A percentile compares a stretch with the other conserved stretches of the same genome.
These are phyloP conservation scores for Yueomyces sp. DNA, from an alignment of 1,139 yeast species.

Conservation along the genomic window DNA sequence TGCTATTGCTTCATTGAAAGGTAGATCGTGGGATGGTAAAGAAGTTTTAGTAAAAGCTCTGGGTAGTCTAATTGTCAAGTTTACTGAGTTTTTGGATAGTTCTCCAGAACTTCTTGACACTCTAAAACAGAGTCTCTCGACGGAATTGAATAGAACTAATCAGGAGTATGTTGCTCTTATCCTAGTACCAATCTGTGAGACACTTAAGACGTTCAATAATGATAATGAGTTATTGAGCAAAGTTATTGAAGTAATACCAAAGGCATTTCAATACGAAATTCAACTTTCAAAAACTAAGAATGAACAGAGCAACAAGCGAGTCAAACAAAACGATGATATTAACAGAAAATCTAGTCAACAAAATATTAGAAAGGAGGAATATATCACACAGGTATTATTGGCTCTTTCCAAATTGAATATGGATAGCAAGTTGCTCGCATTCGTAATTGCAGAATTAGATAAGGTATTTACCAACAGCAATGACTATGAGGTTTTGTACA, in stretches of 20 bases:
- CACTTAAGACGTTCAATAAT: constrained; percentile 33
- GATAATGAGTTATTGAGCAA: constrained; percentile 3
- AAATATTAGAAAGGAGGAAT: constrained; percentile 30
- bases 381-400: constrained; percentile 24
- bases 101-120: constrained; percentile 24
- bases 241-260: constrained; percentile 21
- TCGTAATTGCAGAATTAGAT: constrained; percentile 12
- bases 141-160: constrained; percentile 61
- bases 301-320: constrained; percentile 11
- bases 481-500: constrained; percentile 25
- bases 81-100: constrained; percentile 23
- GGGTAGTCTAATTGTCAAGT: constrained; percentile 42
- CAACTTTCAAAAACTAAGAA: constrained; percentile 2
- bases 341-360: constrained; percentile 25
- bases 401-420: constrained; percentile 15
- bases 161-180: constrained; percentile 47
- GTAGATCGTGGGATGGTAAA: constrained; percentile 85
- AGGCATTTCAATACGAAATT: constrained; percentile 10
- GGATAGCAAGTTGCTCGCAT: constrained; percentile 10
- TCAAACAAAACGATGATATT: constrained; percentile 15
- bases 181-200: constrained; percentile 38
- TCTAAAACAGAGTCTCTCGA: constrained; percentile 34
- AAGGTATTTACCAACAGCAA: constrained; percentile 23
- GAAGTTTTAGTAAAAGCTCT: constrained; percentile 63
- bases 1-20: constrained; percentile 52